These are phyloP conservation scores for Zygosaccharomyces gambellarensis DNA, from an alignment of 805 yeast species.

Conservation along the genomic window DNA sequence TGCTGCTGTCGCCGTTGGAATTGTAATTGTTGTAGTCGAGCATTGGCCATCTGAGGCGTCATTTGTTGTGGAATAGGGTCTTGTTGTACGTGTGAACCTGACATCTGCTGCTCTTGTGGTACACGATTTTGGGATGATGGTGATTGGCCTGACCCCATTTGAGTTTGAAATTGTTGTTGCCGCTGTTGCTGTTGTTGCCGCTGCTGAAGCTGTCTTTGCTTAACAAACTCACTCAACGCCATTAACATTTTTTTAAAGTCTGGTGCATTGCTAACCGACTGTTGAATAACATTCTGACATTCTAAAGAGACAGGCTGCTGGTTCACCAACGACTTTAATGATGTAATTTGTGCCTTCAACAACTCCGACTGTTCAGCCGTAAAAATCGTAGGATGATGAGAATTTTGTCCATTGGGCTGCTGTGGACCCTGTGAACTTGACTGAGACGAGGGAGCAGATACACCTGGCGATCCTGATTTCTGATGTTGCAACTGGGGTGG, in stretches of 20 bases:
- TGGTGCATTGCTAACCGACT: conserved; percentile 32
- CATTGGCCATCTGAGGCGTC: conserved; percentile 6
- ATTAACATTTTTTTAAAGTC: conserved; percentile 32
- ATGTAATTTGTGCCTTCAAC: conserved; percentile 34
- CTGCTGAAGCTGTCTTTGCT: conserved; percentile 13
- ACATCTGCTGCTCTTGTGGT: conserved; percentile 4
- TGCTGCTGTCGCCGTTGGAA: conserved; percentile 2
- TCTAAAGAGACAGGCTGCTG: conserved; percentile 30
- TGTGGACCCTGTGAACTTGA: neutral
- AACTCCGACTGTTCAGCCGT: conserved; percentile 31
- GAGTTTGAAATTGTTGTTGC: neutral
- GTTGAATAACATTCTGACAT: conserved; percentile 27
- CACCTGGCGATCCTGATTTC: neutral
- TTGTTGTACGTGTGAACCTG: neutral
- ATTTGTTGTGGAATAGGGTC: neutral
- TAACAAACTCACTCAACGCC: conserved; percentile 30
- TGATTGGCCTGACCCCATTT: neutral
- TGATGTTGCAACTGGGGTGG: neutral
- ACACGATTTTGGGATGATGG: conserved; percentile 3
- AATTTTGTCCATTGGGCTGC: conserved; percentile 3
- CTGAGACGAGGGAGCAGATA: neutral
- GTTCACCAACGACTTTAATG: conserved; percentile 31
- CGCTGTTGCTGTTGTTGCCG: neutral
- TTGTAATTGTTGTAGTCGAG: conserved; percentile 3
- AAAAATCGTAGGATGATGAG: conserved; percentile 18